Evolutionary conservation across 768 basidiomycete species (phyloP).

Genomic region (Calocybe indica): DNA sequence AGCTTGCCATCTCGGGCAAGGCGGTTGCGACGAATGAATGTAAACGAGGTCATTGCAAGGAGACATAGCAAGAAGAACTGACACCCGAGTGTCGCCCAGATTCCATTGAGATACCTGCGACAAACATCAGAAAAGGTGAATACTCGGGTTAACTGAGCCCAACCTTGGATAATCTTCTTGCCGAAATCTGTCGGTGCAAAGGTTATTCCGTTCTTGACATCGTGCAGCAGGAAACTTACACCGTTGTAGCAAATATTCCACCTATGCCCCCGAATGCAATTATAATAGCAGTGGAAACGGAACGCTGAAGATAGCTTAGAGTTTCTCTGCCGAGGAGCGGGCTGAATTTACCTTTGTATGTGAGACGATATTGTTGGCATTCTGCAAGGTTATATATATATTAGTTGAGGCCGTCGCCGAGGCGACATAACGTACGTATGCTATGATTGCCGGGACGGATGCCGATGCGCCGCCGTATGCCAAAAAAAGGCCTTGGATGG

Average conservation of each 20-base stretch:
- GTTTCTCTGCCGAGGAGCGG: too few relatives aligned
- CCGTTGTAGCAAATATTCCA: slow-evolving; percentile 40
- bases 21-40: slow-evolving; percentile 29
- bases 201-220: slow-evolving; percentile 12
- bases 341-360: slow-evolving; percentile 13
- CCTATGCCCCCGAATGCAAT: slow-evolving; percentile 45
- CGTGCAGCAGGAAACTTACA: slow-evolving; percentile 34
- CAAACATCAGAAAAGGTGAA: too few relatives aligned
- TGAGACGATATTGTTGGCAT: slow-evolving; percentile 43
- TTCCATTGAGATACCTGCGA: slow-evolving; percentile 40
- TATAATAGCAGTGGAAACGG: slow-evolving; percentile 40
- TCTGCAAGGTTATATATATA: slow-evolving; percentile 16
- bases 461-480: slow-evolving; percentile 40
- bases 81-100: slow-evolving; percentile 37
- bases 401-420: neutral
- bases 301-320: slow-evolving; percentile 24
- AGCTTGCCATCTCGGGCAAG: too few relatives aligned
- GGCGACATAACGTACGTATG: slow-evolving; percentile 32
- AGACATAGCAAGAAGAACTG: slow-evolving; percentile 36
- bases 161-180: too few relatives aligned
- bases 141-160: too few relatives aligned
- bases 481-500: slow-evolving; percentile 35
- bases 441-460: slow-evolving; percentile 40
- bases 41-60: slow-evolving; percentile 31
- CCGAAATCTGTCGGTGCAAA: too few relatives aligned